Conservation (phyloP, 139 green algal genomes). For the Chlorella sp. region DNA sequence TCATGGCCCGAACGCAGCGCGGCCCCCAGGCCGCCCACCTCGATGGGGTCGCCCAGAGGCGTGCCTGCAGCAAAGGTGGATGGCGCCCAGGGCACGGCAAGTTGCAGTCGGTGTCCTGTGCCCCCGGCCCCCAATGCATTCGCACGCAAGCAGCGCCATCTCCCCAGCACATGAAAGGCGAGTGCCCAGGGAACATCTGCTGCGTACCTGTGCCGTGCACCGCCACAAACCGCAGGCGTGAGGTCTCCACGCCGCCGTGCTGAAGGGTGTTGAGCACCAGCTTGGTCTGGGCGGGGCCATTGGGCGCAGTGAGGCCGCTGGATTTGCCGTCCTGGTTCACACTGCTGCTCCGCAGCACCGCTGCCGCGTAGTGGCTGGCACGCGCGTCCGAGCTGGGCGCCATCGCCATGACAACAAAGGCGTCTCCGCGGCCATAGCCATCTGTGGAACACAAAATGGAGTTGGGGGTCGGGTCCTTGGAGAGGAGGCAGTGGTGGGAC, state of each 20-base stretch:
- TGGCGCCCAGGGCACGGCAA: neutral
- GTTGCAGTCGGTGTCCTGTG: neutral
- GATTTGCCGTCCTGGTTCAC: slow-evolving; percentile 87
- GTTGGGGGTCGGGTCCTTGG: too few relatives aligned
- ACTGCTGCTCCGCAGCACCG: slow-evolving; percentile 43
- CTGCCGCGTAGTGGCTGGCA: neutral
- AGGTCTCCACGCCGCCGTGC: slow-evolving; percentile 6
- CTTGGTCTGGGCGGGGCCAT: slow-evolving; percentile 69
- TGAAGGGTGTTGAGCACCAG: slow-evolving; percentile 57
- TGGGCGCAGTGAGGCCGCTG: slow-evolving; percentile 54
- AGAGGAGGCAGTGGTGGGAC: too few relatives aligned
- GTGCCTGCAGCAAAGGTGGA: slow-evolving; percentile 24
- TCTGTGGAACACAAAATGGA: too few relatives aligned
- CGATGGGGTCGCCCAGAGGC: slow-evolving; percentile 50
- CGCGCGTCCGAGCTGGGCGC: neutral
- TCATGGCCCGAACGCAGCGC: neutral
- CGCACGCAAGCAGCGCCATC: too few relatives aligned
- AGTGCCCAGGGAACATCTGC: neutral
- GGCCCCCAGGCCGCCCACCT: slow-evolving; percentile 27
- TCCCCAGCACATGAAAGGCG: too few relatives aligned
- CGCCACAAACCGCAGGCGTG: slow-evolving; percentile 20
- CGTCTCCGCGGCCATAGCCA: slow-evolving; percentile 66
- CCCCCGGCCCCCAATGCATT: too few relatives aligned
- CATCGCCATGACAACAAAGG: slow-evolving; percentile 1
- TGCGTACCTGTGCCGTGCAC: slow-evolving; percentile 58